Base-by-base conservation (phyloP, 2,329 filamentous ascomycete genomes). In the Didymella lethalis region DNA sequence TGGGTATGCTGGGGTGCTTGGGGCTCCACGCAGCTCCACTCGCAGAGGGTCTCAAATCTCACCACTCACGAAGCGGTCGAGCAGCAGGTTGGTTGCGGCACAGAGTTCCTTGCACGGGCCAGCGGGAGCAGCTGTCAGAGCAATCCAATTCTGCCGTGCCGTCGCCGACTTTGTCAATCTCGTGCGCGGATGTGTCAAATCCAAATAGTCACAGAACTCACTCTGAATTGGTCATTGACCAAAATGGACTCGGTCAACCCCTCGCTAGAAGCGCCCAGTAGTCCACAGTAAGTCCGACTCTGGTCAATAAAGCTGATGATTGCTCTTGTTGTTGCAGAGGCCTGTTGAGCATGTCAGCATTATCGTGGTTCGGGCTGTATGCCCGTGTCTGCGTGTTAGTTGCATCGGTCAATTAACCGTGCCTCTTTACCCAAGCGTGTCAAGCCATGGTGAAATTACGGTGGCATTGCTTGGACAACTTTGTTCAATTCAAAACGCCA, bases 41-140 rank as follows among this genome's bases (percentile, higher is more conserved):
- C 41, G 43, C 11, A 50, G 47, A 60, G 52, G 43, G 52, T 56
- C 57, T 60, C 41, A 55, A 61, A 64, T 59, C 61, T 57, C 50
- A 62, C 54, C 48, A 59, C 54, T 54, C 54, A 54, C 45, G 23
- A 23, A 23, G 52, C 48, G 62, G 59, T 62, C 54, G 59, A 65
- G 61, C 59, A 59, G 55, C 58, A 57, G n/a, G 43, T 32, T 63
- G 57, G 63, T 57, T 62, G 64, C 49, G 61, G 64, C 48, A 49
- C 53, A 31, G 7, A 50, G 32, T 55, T 34, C 55, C 50, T 38
- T 48, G 44, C 61, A 67, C 68, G 66, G 68, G 46, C 64, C 66
- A 69, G 54, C 66, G 67, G 67, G 67, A 66, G 53, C 32, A 60
- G 38, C 44, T 61, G 57, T 65, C 46, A 64, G 34, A 26, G 58